Evolutionary conservation across 2,329 filamentous ascomycete species (phyloP).

Genomic region (Beauveria australis): DNA sequence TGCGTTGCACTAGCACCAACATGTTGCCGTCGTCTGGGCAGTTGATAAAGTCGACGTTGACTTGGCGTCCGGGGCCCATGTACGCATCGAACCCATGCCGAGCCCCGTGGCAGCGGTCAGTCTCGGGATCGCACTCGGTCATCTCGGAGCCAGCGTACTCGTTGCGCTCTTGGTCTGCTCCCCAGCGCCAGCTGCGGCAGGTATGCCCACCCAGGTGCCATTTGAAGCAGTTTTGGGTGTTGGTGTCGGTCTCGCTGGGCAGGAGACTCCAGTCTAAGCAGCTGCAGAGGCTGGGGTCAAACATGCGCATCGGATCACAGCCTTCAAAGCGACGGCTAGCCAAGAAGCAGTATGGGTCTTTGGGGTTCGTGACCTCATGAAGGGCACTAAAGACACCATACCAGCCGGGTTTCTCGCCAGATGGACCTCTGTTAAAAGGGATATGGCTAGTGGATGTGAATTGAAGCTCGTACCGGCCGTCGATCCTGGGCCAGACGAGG

Average conservation of each 20-base stretch:
- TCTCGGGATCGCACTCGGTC: background rate
- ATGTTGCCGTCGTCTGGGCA: background rate
- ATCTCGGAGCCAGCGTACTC: background rate
- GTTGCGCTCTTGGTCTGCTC: background rate
- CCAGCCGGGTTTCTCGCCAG: background rate
- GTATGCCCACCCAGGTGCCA: background rate
- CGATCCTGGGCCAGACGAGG: no score
- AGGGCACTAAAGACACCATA: background rate
- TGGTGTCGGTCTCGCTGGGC: background rate
- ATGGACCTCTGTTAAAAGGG: background rate
- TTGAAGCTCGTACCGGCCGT: no score
- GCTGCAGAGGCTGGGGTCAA: conserved; percentile 9
- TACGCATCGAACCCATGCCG: background rate
- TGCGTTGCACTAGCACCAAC: background rate
- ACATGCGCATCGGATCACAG: background rate
- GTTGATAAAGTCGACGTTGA: background rate
- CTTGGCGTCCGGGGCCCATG: background rate
- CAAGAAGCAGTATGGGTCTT: background rate
- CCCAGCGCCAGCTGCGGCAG: background rate
- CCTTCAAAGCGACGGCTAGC: background rate
- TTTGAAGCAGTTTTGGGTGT: background rate
- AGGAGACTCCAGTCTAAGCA: background rate
- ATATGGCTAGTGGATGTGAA: background rate
- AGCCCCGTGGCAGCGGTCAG: background rate
- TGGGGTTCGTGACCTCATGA: background rate